These are phyloP conservation scores for Pseudopediastrum boryanum DNA, from an alignment of 139 green algal genomes.

Conservation along the genomic window DNA sequence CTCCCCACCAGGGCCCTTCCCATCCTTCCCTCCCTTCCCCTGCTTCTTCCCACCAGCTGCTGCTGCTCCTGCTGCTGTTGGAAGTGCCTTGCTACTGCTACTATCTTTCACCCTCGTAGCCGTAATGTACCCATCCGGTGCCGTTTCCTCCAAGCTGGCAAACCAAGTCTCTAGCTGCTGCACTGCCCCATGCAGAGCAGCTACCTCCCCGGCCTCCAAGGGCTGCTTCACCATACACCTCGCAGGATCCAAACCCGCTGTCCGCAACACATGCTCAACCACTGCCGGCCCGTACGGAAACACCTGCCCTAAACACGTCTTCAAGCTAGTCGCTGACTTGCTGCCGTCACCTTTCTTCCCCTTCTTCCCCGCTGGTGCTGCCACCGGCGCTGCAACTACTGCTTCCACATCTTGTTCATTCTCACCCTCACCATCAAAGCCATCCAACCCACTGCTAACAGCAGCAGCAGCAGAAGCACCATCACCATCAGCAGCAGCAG, in stretches of 20 bases:
- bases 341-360: neutral
- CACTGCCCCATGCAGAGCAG: slow-evolving; percentile 40
- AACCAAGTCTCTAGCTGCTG: slow-evolving; percentile 56
- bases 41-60: neutral
- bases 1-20: neutral
- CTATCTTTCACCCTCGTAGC: neutral
- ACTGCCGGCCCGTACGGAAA: slow-evolving; percentile 84
- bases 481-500: neutral
- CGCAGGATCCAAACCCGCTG: slow-evolving; percentile 67
- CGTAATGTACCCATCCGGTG: slow-evolving; percentile 38
- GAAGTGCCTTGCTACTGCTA: slow-evolving; percentile 13
- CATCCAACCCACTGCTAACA: neutral
- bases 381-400: neutral
- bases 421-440: neutral
- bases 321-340: slow-evolving; percentile 19
- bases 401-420: neutral
- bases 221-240: neutral
- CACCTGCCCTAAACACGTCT: slow-evolving; percentile 33
- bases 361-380: slow-evolving; percentile 19
- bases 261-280: slow-evolving; percentile 80
- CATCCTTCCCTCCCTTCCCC: neutral
- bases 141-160: slow-evolving; percentile 41
- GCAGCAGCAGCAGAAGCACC: neutral
- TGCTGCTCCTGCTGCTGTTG: slow-evolving; percentile 21
- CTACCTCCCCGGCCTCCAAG: slow-evolving; percentile 21